Evolutionary conservation across 768 basidiomycete genomes (phyloP).

Genomic region (Phylloporus sp.): DNA sequence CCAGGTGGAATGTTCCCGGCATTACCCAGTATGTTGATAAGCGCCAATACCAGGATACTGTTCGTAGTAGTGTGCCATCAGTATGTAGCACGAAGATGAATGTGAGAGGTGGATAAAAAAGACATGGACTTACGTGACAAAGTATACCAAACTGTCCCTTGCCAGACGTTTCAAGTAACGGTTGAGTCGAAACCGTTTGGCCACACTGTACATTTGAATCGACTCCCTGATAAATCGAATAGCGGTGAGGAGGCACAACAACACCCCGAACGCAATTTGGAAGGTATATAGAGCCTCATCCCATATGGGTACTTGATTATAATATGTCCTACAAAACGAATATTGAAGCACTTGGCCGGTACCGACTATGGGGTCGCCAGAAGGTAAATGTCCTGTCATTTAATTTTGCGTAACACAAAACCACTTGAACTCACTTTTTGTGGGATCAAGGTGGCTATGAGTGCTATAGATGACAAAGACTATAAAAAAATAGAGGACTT

Average conservation of each 20-base stretch:
- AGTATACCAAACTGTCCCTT: not conserved
- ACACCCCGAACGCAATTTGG: not conserved
- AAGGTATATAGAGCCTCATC: not conserved
- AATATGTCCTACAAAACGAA: not conserved
- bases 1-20: not conserved
- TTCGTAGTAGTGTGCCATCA: not conserved
- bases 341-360: not conserved
- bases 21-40: not conserved
- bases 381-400: not conserved
- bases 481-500: not conserved
- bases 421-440: not conserved
- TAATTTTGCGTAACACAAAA: not conserved
- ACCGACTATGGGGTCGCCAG: not conserved
- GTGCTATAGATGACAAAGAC: not conserved
- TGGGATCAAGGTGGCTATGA: not conserved
- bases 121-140: not conserved
- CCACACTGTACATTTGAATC: not conserved
- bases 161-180: conserved; percentile 1
- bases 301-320: not conserved
- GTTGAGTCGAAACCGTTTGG: not conserved
- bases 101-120: not conserved
- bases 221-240: not conserved
- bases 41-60: not conserved
- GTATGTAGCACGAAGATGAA: no score
- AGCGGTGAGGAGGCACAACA: not conserved